Percentiles rank a stretch among this genome's conserved stretches.
Conservation (phyloP, 179 eudicot genomes). For the Dionaea muscipula region DNA sequence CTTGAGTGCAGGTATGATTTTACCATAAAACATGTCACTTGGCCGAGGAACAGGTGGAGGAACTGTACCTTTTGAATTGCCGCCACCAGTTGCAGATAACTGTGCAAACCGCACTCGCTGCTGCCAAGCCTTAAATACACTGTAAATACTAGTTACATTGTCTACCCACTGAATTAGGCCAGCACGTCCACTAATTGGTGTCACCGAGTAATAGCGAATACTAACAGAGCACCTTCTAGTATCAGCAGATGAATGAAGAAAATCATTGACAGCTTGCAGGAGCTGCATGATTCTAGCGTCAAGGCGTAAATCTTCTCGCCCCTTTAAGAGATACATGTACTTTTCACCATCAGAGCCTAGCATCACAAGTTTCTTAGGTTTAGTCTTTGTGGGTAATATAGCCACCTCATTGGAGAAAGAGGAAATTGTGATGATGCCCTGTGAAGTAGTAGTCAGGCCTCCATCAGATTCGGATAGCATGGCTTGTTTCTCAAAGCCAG, state of each 20-base stretch:
- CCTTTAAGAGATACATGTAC: slow-evolving; percentile 89
- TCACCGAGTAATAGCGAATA: slow-evolving; percentile 89
- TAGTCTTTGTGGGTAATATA: slow-evolving; percentile 89
- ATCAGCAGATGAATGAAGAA: slow-evolving; percentile 59
- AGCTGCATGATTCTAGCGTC: slow-evolving; percentile 99
- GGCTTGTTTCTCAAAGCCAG: slow-evolving; percentile 90
- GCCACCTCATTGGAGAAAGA: slow-evolving; percentile 72
- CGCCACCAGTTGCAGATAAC: slow-evolving; percentile 42
- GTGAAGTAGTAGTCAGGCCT: slow-evolving; percentile 27
- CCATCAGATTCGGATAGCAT: slow-evolving; percentile 48
- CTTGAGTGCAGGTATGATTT: slow-evolving; percentile 96
- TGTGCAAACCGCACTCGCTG: slow-evolving; percentile 63
- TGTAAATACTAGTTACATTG: slow-evolving; percentile 82
- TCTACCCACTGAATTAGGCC: slow-evolving; percentile 99
- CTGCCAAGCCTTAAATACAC: slow-evolving; percentile 95
- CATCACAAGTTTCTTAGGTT: slow-evolving; percentile 87
- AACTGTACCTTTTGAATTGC: slow-evolving; percentile 33
- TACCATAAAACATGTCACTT: slow-evolving; percentile 98
- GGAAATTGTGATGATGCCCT: slow-evolving; percentile 75
- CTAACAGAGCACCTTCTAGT: slow-evolving; percentile 46
- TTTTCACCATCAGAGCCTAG: slow-evolving; percentile 92
- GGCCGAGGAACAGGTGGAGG: slow-evolving; percentile 95
- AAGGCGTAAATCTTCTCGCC: slow-evolving; percentile 98
- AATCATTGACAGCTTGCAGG: slow-evolving; percentile 70
- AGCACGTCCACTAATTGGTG: slow-evolving; percentile 97